phyloP scores from a whole-genome alignment of 129 eudicot genomes.

The Cynara cardunculus region DNA sequence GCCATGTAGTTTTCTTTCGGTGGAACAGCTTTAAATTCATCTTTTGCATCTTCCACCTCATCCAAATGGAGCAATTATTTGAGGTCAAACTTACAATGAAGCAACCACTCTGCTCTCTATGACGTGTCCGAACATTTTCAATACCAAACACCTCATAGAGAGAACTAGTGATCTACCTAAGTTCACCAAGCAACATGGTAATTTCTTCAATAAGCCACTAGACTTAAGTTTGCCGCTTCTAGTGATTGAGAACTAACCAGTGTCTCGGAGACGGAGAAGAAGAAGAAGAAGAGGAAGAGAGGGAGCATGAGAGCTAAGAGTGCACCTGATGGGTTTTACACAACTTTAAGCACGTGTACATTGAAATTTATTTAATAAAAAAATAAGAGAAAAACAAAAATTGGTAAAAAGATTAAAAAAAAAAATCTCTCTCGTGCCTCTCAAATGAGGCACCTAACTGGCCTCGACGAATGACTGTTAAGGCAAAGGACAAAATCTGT shows the following conservation, averaged over 20 bases:
- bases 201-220: slow-evolving; percentile 32
- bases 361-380: too few species aligned
- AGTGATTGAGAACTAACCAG: slow-evolving; percentile 24
- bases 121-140: slow-evolving; percentile 77
- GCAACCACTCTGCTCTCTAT: slow-evolving; percentile 77
- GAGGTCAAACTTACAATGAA: slow-evolving; percentile 65
- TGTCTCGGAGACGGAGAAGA: too few species aligned
- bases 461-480: neutral
- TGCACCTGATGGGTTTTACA: too few species aligned
- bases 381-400: too few species aligned
- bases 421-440: too few species aligned
- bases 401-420: too few species aligned
- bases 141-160: slow-evolving; percentile 53
- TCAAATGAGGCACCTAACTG: too few species aligned
- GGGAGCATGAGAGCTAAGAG: too few species aligned
- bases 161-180: slow-evolving; percentile 18
- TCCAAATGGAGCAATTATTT: slow-evolving; percentile 79
- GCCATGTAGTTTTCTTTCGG: slow-evolving; percentile 43
- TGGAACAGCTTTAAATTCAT: slow-evolving; percentile 51
- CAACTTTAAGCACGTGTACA: too few species aligned
- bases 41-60: slow-evolving; percentile 78
- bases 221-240: slow-evolving; percentile 52
- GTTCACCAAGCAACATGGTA: slow-evolving; percentile 21
- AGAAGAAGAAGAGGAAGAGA: too few species aligned
- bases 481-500: neutral